Percentiles rank a stretch among this genome's conserved stretches.
phyloP scores from a whole-genome alignment of 257 asterid genomes.

The Echium plantagineum region DNA sequence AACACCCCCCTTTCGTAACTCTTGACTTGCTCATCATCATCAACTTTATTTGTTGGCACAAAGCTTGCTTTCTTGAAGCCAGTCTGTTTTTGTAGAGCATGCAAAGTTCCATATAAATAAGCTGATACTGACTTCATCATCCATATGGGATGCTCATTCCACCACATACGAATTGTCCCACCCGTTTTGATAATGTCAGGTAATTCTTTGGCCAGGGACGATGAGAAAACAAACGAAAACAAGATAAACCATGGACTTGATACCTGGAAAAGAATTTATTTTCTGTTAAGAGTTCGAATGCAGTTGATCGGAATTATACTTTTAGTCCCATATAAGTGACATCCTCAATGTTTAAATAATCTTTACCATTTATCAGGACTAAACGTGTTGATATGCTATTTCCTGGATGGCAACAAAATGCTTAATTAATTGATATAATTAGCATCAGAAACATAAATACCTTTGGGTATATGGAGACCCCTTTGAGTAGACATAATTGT shows the following conservation, averaged over 20 bases:
- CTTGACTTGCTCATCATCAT: conserved; percentile 34
- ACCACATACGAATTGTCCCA: conserved; percentile 30
- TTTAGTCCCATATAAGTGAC: no score
- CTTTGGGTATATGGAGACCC: conserved; percentile 41
- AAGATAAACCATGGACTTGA: conserved; percentile 35
- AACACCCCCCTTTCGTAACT: conserved; percentile 33
- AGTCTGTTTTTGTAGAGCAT: conserved; percentile 27
- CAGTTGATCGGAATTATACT: no score
- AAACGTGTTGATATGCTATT: no score
- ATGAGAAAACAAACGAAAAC: conserved; percentile 31
- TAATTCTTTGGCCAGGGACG: conserved; percentile 35
- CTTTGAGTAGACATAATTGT: conserved; percentile 24
- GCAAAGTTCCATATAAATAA: conserved; percentile 35
- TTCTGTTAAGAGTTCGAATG: no score
- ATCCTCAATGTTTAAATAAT: not conserved
- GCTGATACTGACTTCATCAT: conserved; percentile 45
- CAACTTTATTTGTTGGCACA: conserved; percentile 45
- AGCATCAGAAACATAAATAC: conserved; percentile 8
- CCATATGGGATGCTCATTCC: conserved; percentile 53
- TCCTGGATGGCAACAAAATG: no score
- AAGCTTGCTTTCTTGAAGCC: conserved; percentile 44
- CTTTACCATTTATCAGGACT: no score
- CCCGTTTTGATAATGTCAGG: conserved; percentile 38
- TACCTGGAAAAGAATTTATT: conserved; percentile 24
- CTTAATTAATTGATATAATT: no score